Evolutionary conservation across 2,329 filamentous ascomycete species (phyloP), one percentile per base, ranked within the genome.

Genomic region (Didymella segeticola): DNA sequence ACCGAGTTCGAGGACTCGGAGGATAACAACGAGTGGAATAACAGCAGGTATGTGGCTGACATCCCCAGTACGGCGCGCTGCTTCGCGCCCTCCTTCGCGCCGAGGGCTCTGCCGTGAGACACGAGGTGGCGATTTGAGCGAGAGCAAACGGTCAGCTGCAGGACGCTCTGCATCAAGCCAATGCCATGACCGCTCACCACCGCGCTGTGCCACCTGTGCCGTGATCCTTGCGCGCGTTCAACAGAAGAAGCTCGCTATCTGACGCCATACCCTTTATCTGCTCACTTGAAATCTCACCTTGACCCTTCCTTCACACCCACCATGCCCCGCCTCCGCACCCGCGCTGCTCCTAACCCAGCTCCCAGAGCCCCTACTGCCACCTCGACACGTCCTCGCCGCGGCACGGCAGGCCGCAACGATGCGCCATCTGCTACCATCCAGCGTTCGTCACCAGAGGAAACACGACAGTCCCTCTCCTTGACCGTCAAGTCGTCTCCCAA

Each of bases 401-500:
- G 70, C 39, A 69, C 67, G 23, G 65, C 70, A 41, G 69, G 70
- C 52, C 69, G 69, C 61, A 38, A 45, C 41, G 51, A 54, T 36
- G 59, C 70, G 36, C 64, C 71, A 30, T 65, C 69, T 26, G 62
- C 73, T 9, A 71, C 73, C 42, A 73, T 77, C 48, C 69, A 77
- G 61, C 70, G 70, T 53, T 70, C 69, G 41, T 73, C 75, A 37
- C 76, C 77, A 53, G 72, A 77, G 45, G 73, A 76, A 54, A 73
- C 73, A 34, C 76, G 75, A 55, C 76, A 75, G 54, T 79, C 77
- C 43, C 76, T 81, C 50, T 74, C 77, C 50, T 74, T 82, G 53
- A 82, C 78, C 31, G 79, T 82, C 59, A 81, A 81, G 57, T 78
- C 79, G 12, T 77, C 78, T 2, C 79, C 79, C 15, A 78, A 72